Percentiles rank a stretch among this genome's conserved stretches.
Conservation (phyloP, 495 filamentous ascomycete species). For the Penicillium turbatum region DNA sequence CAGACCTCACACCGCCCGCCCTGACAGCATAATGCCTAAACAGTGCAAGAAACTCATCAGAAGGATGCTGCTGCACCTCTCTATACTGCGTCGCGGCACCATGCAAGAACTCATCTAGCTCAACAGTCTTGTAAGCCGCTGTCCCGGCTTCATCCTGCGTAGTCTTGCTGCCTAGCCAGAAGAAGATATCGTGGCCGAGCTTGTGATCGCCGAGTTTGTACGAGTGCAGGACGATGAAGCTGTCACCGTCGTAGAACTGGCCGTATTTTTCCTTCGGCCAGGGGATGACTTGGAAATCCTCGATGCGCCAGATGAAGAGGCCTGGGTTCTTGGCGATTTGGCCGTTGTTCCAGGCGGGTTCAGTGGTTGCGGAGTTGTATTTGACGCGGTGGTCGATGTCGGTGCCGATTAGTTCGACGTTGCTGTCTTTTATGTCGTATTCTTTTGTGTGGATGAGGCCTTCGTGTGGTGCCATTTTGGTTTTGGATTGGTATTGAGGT, state of each 20-base stretch:
- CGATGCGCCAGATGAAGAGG: slow-evolving; percentile 57
- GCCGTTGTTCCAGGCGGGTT: slow-evolving; percentile 59
- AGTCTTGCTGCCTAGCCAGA: slow-evolving; percentile 57
- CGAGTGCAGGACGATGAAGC: slow-evolving; percentile 57
- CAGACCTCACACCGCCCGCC: slow-evolving; percentile 54
- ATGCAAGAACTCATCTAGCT: slow-evolving; percentile 59
- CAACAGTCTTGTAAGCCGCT: slow-evolving; percentile 63
- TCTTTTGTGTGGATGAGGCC: slow-evolving; percentile 54
- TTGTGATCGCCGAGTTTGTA: slow-evolving; percentile 49
- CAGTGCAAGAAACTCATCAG: slow-evolving; percentile 52
- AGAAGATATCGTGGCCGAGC: slow-evolving; percentile 54
- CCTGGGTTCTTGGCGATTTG: slow-evolving; percentile 44
- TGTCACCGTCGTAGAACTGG: slow-evolving; percentile 59
- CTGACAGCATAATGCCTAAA: slow-evolving; percentile 53
- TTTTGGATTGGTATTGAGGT: not conserved
- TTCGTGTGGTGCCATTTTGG: slow-evolving; percentile 52
- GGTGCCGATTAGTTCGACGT: slow-evolving; percentile 56
- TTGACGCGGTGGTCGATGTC: slow-evolving; percentile 60
- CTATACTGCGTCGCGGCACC: slow-evolving; percentile 56
- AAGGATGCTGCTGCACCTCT: slow-evolving; percentile 52
- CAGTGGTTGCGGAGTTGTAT: slow-evolving; percentile 54
- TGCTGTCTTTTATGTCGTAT: slow-evolving; percentile 60
- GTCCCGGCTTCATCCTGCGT: slow-evolving; percentile 60
- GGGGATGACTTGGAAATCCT: slow-evolving; percentile 56
- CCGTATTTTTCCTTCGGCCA: slow-evolving; percentile 51